Percentiles rank a stretch among this genome's conserved stretches.
phyloP scores from a whole-genome alignment of 176 grass and related monocot genomes.

The Aechmea fasciata region DNA sequence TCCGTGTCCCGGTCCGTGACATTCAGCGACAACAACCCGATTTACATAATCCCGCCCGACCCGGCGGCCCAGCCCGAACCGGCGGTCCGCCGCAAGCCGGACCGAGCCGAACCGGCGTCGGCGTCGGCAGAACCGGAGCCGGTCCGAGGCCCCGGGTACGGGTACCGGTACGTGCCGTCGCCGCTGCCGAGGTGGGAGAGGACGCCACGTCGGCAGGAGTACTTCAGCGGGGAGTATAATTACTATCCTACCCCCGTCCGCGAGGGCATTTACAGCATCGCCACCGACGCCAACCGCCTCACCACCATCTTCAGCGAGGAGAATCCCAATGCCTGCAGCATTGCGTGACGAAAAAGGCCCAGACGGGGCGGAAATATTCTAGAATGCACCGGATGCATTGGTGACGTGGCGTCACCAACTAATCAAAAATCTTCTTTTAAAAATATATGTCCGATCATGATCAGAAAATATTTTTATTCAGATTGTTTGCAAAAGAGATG shows the following conservation, averaged over 20 bases:
- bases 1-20: slow-evolving; percentile 46
- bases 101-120: slow-evolving; percentile 6
- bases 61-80: slow-evolving; percentile 5
- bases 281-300: slow-evolving; percentile 80
- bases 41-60: slow-evolving; percentile 38
- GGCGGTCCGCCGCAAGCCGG: not conserved
- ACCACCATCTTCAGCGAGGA: slow-evolving; percentile 99
- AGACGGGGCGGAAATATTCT: too few species aligned
- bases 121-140: slow-evolving; percentile 10
- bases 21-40: slow-evolving; percentile 37
- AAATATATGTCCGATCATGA: too few species aligned
- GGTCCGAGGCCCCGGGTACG: not conserved
- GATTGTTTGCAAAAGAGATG: too few species aligned
- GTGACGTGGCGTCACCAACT: too few species aligned
- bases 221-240: slow-evolving; percentile 80
- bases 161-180: slow-evolving; percentile 59
- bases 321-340: slow-evolving; percentile 91
- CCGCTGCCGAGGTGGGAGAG: slow-evolving; percentile 75
- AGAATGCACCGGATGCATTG: too few species aligned
- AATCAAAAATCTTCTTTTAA: too few species aligned
- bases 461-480: too few species aligned
- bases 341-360: slow-evolving; percentile 27
- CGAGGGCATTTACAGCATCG: slow-evolving; percentile 89
- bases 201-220: slow-evolving; percentile 58
- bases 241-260: slow-evolving; percentile 90